Evolutionary conservation across 352 stramenopile species (phyloP).

Genomic region (Globisporangium alternatum): DNA sequence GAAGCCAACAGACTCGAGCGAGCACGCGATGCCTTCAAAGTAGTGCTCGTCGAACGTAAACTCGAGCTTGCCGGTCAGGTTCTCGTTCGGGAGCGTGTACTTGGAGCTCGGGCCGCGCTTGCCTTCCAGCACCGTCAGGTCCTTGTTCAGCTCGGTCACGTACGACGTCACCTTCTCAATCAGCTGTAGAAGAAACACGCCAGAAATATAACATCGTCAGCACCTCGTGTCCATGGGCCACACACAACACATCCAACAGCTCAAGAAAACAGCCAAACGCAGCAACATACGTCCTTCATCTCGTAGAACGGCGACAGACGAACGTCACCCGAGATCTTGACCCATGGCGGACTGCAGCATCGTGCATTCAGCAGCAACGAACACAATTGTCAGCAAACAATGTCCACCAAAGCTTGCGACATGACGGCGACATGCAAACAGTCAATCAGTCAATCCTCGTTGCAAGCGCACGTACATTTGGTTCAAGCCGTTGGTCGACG

Average conservation of each 20-base stretch:
- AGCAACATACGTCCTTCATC: conserved; percentile 71
- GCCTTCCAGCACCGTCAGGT: conserved; percentile 78
- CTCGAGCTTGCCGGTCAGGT: conserved; percentile 80
- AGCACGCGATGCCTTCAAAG: conserved; percentile 92
- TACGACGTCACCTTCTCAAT: conserved; percentile 77
- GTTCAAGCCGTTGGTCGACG: conserved; percentile 75
- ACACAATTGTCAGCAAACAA: conserved; percentile 1
- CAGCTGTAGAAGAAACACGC: conserved; percentile 33
- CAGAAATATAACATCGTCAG: conserved; percentile 1
- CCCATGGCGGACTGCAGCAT: conserved; percentile 72
- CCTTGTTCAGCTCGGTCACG: conserved; percentile 83
- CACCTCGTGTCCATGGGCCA: background rate
- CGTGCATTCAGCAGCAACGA: background rate
- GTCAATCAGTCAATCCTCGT: background rate
- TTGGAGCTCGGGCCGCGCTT: conserved; percentile 88
- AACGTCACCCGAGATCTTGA: conserved; percentile 89
- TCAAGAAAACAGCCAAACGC: background rate
- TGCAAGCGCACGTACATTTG: conserved; percentile 58
- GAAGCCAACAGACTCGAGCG: conserved; percentile 87
- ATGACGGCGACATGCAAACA: background rate
- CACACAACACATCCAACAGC: background rate
- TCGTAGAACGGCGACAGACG: conserved; percentile 92
- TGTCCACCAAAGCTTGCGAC: background rate
- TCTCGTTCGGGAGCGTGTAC: conserved; percentile 86
- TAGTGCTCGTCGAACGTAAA: conserved; percentile 80